A percentile compares a stretch with the other conserved stretches of the same genome.
Conservation (phyloP, 495 filamentous ascomycete genomes). For the Aspergillus haitiensis region DNA sequence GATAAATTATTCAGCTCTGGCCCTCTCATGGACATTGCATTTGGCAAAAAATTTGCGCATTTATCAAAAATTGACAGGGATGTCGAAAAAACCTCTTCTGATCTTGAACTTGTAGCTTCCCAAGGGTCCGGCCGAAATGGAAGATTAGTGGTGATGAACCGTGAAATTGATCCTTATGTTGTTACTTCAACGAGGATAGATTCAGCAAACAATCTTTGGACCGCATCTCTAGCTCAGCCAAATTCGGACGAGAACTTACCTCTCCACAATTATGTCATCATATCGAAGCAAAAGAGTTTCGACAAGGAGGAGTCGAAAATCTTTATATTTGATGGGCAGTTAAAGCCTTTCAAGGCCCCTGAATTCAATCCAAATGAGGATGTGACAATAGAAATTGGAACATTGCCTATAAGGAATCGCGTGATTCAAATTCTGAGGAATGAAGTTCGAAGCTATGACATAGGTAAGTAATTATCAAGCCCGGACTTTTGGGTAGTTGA, state of each 20-base stretch:
- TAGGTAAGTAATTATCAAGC: conserved; percentile 55
- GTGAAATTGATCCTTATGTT: conserved; percentile 66
- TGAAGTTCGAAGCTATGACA: conserved; percentile 85
- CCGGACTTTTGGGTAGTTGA: background rate
- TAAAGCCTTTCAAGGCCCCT: conserved; percentile 45
- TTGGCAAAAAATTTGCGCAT: conserved; percentile 50
- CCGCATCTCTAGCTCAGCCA: conserved; percentile 27
- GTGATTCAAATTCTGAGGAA: conserved; percentile 82
- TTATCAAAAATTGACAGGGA: conserved; percentile 2
- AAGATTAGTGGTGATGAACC: conserved; percentile 70
- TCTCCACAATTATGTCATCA: conserved; percentile 39
- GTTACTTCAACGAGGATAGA: conserved; percentile 55
- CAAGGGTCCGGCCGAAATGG: conserved; percentile 69
- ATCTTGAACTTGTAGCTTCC: conserved; percentile 70
- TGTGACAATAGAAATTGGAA: conserved; percentile 76
- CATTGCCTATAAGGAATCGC: conserved; percentile 68
- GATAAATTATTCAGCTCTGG: conserved; percentile 76
- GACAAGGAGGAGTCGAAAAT: conserved; percentile 47
- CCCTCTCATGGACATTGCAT: conserved; percentile 69
- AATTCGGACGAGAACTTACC: conserved; percentile 37
- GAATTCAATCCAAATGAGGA: conserved; percentile 90
- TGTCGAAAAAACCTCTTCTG: conserved; percentile 45
- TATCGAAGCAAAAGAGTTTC: conserved; percentile 32
- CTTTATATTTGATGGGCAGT: conserved; percentile 28
- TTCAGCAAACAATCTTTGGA: conserved; percentile 40